Conservation (phyloP, 1,284 basidiomycete genomes). For the Xerocomus cyaneibrunnescens region DNA sequence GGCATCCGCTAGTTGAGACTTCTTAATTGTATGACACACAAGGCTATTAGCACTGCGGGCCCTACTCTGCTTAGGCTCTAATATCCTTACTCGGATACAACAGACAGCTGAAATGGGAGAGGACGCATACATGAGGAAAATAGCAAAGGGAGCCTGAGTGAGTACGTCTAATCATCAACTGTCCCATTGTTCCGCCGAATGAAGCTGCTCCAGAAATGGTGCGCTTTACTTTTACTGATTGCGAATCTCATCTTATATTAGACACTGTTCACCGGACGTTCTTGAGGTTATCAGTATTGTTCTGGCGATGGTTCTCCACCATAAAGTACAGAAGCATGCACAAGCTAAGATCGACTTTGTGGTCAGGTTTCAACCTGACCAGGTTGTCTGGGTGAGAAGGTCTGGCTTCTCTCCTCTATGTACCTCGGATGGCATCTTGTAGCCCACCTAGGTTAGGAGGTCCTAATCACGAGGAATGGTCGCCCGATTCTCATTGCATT, state of each 20-base stretch:
- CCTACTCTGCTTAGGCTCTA: neutral
- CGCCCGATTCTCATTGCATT: neutral
- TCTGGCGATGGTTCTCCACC: conserved; percentile 15
- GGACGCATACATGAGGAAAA: neutral
- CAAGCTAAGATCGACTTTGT: conserved; percentile 16
- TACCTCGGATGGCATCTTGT: conserved; percentile 9
- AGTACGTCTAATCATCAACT: no score
- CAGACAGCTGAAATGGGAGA: neutral
- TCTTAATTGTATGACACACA: neutral
- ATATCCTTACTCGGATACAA: conserved; percentile 3
- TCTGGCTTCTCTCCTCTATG: conserved; percentile 8
- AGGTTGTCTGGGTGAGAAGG: conserved; percentile 18
- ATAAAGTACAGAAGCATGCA: conserved; percentile 15
- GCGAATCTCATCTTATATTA: neutral
- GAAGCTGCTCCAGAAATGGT: conserved; percentile 15
- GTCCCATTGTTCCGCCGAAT: neutral
- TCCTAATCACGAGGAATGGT: no score
- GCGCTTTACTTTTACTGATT: neutral
- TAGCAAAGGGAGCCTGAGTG: conserved; percentile 8
- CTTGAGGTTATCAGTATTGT: conserved; percentile 10
- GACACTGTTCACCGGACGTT: conserved; percentile 3
- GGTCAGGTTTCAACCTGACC: conserved; percentile 14
- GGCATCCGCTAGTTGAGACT: neutral
- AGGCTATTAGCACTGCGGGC: neutral
- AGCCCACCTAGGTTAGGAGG: conserved; percentile 6